A percentile compares a stretch with the other conserved stretches of the same genome.
Conservation (phyloP, 2,329 filamentous ascomycete genomes). For the Monosporascus sp. region DNA sequence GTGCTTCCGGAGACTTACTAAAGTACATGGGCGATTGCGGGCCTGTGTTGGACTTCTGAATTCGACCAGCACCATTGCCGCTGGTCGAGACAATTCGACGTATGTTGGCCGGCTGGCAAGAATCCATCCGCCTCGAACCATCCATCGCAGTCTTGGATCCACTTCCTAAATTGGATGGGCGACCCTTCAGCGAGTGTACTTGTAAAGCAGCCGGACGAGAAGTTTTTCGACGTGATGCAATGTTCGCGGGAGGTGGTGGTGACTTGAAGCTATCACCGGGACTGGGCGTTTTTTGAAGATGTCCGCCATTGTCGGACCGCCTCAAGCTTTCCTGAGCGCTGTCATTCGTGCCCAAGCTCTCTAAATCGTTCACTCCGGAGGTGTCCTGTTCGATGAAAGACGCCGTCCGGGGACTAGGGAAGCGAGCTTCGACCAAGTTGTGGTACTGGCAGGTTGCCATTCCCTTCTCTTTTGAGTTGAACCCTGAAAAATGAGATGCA, state of each 20-base stretch:
- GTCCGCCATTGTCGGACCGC: neutral
- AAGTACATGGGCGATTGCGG: slow-evolving; percentile 39
- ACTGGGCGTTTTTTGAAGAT: slow-evolving; percentile 16
- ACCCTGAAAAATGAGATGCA: neutral
- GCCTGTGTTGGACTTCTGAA: slow-evolving; percentile 34
- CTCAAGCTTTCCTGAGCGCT: slow-evolving; percentile 9
- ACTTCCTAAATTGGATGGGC: slow-evolving; percentile 30
- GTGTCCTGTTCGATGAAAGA: neutral
- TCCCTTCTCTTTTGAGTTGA: neutral
- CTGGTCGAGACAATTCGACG: slow-evolving; percentile 49
- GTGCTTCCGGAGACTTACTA: slow-evolving; percentile 37
- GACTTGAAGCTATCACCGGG: slow-evolving; percentile 38
- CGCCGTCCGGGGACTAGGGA: neutral
- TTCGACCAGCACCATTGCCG: slow-evolving; percentile 34
- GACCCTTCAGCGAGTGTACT: slow-evolving; percentile 38
- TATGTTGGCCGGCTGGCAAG: slow-evolving; percentile 38
- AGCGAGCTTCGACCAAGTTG: neutral
- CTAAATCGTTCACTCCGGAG: neutral
- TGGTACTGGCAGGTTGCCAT: neutral
- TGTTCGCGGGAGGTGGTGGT: slow-evolving; percentile 44
- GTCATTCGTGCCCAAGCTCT: slow-evolving; percentile 4
- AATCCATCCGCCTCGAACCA: slow-evolving; percentile 37
- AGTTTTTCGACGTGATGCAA: slow-evolving; percentile 47
- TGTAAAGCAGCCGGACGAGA: slow-evolving; percentile 45
- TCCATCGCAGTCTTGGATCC: slow-evolving; percentile 45